Evolutionary conservation across 2,329 filamentous ascomycete species (phyloP), one percentile per base, ranked within the genome.

Genomic region (Aspergillus sp.): DNA sequence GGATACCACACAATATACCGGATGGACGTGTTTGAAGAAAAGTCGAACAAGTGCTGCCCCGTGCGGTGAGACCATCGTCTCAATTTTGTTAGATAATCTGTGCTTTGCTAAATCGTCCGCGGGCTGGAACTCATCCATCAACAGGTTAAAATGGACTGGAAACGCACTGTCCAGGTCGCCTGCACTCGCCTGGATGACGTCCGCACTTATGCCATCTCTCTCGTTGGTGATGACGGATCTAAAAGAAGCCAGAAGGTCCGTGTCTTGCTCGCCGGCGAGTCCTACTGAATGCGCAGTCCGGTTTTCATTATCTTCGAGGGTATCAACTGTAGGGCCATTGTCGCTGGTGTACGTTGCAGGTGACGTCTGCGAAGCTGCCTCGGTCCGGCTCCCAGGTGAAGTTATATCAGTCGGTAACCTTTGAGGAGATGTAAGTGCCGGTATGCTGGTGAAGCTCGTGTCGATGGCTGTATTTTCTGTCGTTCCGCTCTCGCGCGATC

Each of bases 21-120:
- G 75, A 54, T 81, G 79, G 17, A 82, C 73, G 48, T 80, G 74
- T 47, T 70, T 71, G 61, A 81, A 81, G 65, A 76, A 81, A 1
- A 81, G 67, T 2, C 76, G 73, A 15, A 82, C 69, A 4, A 82
- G 70, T 20, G 70, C 68, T 37, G 75, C 72, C 0, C 74, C 75
- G 59, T 79, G 72, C 4, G 73, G 74, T 57, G 69, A 71, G 2
- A 80, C 77, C 27, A 75, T 71, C 8, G 63, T 64, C 63, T 81
- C 80, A 42, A 81, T 80, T 8, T 66, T 67, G 13, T 77, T 71
- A 0, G 79, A 80, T 5, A 77, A 73, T 13, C 65, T 61, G 33
- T 70, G 51, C 54, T 75, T 75, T 19, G 73, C 74, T 5, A 66
- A 58, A 41, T 78, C 72, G 59, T 75, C 79, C 50, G 77, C 71